Base-by-base conservation (phyloP, 225 moss, liverwort and hornwort species). In the Lunularia cruciata region DNA sequence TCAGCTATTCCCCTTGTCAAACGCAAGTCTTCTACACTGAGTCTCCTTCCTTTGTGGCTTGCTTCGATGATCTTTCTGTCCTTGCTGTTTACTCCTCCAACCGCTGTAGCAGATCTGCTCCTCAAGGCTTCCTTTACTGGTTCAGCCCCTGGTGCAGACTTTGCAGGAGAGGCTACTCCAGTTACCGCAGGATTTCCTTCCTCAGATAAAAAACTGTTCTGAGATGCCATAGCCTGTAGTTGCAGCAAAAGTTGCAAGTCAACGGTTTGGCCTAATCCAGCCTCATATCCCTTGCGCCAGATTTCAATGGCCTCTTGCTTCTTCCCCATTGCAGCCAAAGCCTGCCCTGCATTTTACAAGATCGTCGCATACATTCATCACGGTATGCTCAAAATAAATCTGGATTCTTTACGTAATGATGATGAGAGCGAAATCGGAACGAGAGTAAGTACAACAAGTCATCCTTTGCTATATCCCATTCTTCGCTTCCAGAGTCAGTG, bases 171-270 rank as follows among this genome's bases (percentile, higher is more conserved):
- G 35, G 27, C 22, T 37, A 51, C 51, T 34, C 49, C 67, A 3
- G 9, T 23, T 31, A 14, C 45, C 0, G 67, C n/a, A 5, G 14
- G 5, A 19, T 0, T 49, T 52, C 4, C 25, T 65, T 43, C 35
- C 55, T 23, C 27, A 38, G 59, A 12, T 40, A 7, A 22, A 14
- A 20, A 3, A 12, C 0, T 42, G 20, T 15, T 63, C 63, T 82
- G 70, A 67, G 68, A 76, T 34, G 86, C 85, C 76, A 92, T 73
- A 20, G 78, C 77, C 34, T 89, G 84, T 52, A 92, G 86, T 78
- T 87, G 89, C 75, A 92, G 80, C 47, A 92, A 77, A 43, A 82
- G 72, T 15, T 87, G 83, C 77, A 92, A 79, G 79, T 92, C 87
- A 45, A 81, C 84, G 31, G 87, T 81, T 68, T 89, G 83, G 75